Base-by-base conservation (phyloP, 495 filamentous ascomycete genomes). In the Hyaloscypha variabilis region DNA sequence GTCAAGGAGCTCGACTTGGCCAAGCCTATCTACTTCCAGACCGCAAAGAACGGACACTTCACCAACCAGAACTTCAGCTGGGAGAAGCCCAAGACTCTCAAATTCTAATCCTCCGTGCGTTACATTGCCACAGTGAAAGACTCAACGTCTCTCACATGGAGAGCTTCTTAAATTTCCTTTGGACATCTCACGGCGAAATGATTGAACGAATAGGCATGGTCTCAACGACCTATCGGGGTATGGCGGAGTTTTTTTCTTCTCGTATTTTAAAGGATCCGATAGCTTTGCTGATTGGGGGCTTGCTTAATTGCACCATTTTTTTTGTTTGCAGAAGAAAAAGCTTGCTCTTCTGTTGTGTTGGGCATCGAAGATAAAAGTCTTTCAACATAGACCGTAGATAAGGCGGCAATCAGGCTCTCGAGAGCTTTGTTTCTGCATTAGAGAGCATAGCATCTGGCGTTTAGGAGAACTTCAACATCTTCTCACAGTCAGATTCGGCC, bases 11-110 rank as follows among this genome's bases (percentile, higher is more conserved):
- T 99, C 60, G 89, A 98, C 78, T 86, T 99, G 63, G 86, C 88
- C 76, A 91, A 92, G 82, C 95, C 95, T 69, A 97, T 98, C 86
- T 99, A 99, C 89, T 88, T 86, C 88, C 85, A 94, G 84, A 99
- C 95, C 30, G 95, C 95, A 75, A 97, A 97, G 91, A 97, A 98
- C 80, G 95, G 94, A 73, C 95, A 99, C 87, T 99, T 99, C 84
- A 96, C 94, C 80, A 95, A 97, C 90, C 95, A 97, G 87, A 82
- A 82, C 76, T 99, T 97, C 88, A 84, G 82, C 78, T 99, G 95
- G 95, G 95, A 99, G 90, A 88, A 97, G 85, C 94, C 95, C 72
- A 97, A 97, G 92, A 75, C 82, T 69, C 90, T 99, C 73, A 91
- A 90, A 81, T 87, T 90, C 79, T 98, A 96, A 75, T 69, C 53